Percentiles rank a stretch among this genome's conserved stretches.
These are phyloP conservation scores for Uncinocarpus reesii DNA, from an alignment of 2,329 filamentous ascomycete species.

Conservation along the genomic window DNA sequence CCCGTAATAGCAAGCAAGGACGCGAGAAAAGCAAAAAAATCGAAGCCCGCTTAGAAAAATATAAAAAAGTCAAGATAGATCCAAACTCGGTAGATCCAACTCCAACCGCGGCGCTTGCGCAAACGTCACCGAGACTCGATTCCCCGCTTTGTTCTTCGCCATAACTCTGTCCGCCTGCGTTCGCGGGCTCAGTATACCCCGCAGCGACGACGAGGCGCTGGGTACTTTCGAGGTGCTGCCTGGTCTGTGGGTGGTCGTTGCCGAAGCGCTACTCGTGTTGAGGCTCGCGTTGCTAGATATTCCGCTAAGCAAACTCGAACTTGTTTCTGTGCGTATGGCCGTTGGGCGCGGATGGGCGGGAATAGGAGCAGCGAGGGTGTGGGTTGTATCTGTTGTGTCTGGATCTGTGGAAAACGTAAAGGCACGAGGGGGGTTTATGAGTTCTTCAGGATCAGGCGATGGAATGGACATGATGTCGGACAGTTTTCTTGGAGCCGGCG, in stretches of 20 bases:
- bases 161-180: neutral
- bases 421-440: neutral
- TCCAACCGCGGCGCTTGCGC: slow-evolving; percentile 7
- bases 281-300: slow-evolving; percentile 5
- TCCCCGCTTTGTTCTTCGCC: slow-evolving; percentile 1
- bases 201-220: slow-evolving; percentile 7
- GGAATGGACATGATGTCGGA: slow-evolving; percentile 7
- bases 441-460: neutral
- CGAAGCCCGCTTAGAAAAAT: no score
- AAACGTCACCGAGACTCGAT: slow-evolving; percentile 7
- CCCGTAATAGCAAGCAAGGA: neutral
- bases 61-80: slow-evolving; percentile 2
- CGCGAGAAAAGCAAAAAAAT: neutral
- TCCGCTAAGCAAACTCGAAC: slow-evolving; percentile 5
- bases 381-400: neutral
- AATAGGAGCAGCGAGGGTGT: neutral
- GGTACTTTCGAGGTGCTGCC: neutral
- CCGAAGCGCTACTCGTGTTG: slow-evolving; percentile 3
- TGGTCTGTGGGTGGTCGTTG: neutral
- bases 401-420: neutral
- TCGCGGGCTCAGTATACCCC: slow-evolving; percentile 3
- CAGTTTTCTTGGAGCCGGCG: neutral
- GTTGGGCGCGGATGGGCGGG: slow-evolving; percentile 11
- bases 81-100: slow-evolving; percentile 8
- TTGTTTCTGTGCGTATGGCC: neutral